A percentile compares a stretch with the other conserved stretches of the same genome.
Evolutionary conservation across 352 stramenopile species (phyloP).

Genomic region (Phytopythium helicoides): DNA sequence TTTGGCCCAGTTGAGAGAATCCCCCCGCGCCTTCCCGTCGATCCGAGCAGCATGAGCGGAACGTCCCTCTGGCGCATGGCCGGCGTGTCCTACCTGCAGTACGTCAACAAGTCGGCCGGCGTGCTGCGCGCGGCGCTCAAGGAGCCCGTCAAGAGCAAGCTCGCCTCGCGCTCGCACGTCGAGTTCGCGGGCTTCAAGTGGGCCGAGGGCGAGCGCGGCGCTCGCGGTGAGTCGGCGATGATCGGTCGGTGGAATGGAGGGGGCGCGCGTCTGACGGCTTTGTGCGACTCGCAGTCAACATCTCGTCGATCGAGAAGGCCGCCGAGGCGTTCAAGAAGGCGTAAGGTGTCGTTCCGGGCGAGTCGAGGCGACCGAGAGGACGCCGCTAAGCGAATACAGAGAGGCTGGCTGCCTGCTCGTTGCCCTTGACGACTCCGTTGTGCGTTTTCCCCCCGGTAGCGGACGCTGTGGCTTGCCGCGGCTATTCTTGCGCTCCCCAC

Average conservation of each 20-base stretch:
- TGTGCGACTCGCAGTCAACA: conserved; percentile 39
- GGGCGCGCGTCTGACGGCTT: no score
- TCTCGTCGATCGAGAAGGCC: conserved; percentile 83
- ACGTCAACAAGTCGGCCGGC: conserved; percentile 81
- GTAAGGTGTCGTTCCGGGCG: conserved; percentile 23
- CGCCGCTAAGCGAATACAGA: no score
- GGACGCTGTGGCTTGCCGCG: no score
- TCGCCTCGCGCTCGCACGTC: conserved; percentile 66
- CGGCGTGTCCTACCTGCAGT: conserved; percentile 87
- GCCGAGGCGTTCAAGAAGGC: conserved; percentile 76
- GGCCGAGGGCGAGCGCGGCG: conserved; percentile 75
- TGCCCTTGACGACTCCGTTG: no score
- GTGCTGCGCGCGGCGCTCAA: conserved; percentile 77
- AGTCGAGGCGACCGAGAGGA: no score
- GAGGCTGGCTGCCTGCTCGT: no score
- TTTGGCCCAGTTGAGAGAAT: background rate
- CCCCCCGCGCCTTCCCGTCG: background rate
- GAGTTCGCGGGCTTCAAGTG: conserved; percentile 87
- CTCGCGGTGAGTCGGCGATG: conserved; percentile 63
- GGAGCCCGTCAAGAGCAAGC: conserved; percentile 87
- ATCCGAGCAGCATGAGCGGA: conserved; percentile 19
- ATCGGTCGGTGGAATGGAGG: no score
- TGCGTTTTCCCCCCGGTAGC: no score
- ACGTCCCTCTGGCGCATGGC: conserved; percentile 86
- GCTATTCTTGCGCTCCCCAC: no score